Evolutionary conservation across 2,329 filamentous ascomycete species (phyloP).

Genomic region (Botryotinia narcissicola): DNA sequence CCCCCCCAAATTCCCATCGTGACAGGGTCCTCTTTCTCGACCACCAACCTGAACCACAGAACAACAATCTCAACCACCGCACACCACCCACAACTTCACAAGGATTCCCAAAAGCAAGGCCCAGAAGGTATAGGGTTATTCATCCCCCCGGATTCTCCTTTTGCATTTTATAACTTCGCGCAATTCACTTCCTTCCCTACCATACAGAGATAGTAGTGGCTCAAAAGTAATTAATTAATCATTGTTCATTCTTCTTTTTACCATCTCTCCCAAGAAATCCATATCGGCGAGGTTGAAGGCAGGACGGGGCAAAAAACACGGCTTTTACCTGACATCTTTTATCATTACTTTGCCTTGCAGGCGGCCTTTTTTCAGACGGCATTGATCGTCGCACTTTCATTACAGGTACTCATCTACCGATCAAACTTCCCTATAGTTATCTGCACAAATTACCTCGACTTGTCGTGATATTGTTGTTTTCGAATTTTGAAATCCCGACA

Average conservation of each 20-base stretch:
- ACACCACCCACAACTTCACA: constrained; percentile 17
- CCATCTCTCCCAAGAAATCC: constrained; percentile 24
- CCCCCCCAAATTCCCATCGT: constrained; percentile 15
- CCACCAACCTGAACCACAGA: background rate
- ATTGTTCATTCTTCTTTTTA: constrained; percentile 8
- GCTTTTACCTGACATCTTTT: constrained; percentile 11
- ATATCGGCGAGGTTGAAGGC: constrained; percentile 21
- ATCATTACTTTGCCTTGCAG: constrained; percentile 19
- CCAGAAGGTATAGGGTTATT: constrained; percentile 13
- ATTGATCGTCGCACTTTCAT: constrained; percentile 26
- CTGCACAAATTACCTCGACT: constrained; percentile 8
- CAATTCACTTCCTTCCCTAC: background rate
- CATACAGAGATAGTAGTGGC: background rate
- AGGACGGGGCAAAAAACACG: constrained; percentile 23
- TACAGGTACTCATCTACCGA: constrained; percentile 22
- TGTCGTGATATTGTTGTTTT: constrained; percentile 16
- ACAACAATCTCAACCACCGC: constrained; percentile 19
- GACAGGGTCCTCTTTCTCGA: constrained; percentile 29
- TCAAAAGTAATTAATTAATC: background rate
- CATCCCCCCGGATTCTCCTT: constrained; percentile 22
- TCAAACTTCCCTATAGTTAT: background rate
- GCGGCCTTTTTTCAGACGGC: constrained; percentile 27
- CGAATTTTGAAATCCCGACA: constrained; percentile 22
- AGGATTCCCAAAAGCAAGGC: constrained; percentile 22
- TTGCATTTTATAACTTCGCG: background rate